A percentile compares a stretch with the other conserved stretches of the same genome.
Evolutionary conservation across 2,329 filamentous ascomycete species (phyloP).

Genomic region (Verticillium dahliae): DNA sequence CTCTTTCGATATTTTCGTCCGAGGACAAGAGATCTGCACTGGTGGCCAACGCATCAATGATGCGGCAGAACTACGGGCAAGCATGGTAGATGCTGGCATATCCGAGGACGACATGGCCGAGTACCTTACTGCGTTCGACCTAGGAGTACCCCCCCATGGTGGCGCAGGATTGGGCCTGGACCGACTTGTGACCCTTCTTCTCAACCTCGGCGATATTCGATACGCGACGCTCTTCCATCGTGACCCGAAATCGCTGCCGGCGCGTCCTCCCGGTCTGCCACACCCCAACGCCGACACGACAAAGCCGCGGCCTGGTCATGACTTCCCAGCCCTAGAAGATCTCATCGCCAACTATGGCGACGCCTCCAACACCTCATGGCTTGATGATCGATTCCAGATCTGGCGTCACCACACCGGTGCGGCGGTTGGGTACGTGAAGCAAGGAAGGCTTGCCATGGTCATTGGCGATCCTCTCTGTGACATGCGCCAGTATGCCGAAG

Average conservation of each 20-base stretch:
- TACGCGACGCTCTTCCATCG: slow-evolving; percentile 82
- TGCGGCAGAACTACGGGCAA: slow-evolving; percentile 63
- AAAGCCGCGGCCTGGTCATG: slow-evolving; percentile 36
- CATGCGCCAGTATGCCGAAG: slow-evolving; percentile 63
- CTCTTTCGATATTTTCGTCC: slow-evolving; percentile 91
- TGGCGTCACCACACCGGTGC: slow-evolving; percentile 78
- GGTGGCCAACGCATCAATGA: slow-evolving; percentile 92
- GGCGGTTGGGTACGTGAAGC: slow-evolving; percentile 74
- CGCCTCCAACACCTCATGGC: slow-evolving; percentile 88
- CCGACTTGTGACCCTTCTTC: slow-evolving; percentile 77
- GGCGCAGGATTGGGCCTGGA: slow-evolving; percentile 88
- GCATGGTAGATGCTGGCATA: slow-evolving; percentile 71
- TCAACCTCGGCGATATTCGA: slow-evolving; percentile 83
- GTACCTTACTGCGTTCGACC: slow-evolving; percentile 82
- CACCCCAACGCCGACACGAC: slow-evolving; percentile 82
- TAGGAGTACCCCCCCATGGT: slow-evolving; percentile 81
- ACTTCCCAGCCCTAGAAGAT: slow-evolving; percentile 71
- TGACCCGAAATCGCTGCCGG: slow-evolving; percentile 80
- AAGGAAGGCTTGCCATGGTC: slow-evolving; percentile 72
- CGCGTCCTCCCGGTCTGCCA: slow-evolving; percentile 58
- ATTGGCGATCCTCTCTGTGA: slow-evolving; percentile 87
- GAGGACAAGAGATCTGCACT: slow-evolving; percentile 87
- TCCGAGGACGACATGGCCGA: slow-evolving; percentile 81
- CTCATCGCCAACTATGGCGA: slow-evolving; percentile 94
- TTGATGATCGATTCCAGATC: slow-evolving; percentile 80